A percentile compares a stretch with the other conserved stretches of the same genome.
Evolutionary conservation across 2,329 filamentous ascomycete genomes (phyloP).

Genomic region (Colletotrichum higginsianum): DNA sequence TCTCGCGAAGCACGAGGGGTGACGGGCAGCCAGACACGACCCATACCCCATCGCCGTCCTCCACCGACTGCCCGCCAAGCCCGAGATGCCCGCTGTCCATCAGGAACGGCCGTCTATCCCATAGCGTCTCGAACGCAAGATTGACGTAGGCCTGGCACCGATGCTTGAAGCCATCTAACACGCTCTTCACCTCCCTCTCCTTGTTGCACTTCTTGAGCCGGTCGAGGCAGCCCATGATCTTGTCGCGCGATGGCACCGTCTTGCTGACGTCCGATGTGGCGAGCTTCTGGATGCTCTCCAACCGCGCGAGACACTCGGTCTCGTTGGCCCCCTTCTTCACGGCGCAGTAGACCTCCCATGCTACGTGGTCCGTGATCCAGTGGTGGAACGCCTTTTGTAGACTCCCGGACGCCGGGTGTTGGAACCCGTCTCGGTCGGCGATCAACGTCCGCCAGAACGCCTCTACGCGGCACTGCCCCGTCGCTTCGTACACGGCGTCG

Average conservation of each 20-base stretch:
- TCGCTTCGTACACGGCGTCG: slow-evolving; percentile 43
- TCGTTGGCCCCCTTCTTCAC: slow-evolving; percentile 17
- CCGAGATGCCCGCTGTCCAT: slow-evolving; percentile 29
- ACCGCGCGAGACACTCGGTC: not conserved
- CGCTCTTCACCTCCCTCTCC: slow-evolving; percentile 5
- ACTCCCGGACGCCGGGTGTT: slow-evolving; percentile 15
- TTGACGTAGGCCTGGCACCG: slow-evolving; percentile 32
- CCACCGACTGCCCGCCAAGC: slow-evolving; percentile 22
- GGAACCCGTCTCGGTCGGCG: slow-evolving; percentile 43
- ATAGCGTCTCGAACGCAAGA: slow-evolving; percentile 31
- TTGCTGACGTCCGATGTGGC: slow-evolving; percentile 23
- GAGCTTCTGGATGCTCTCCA: slow-evolving; percentile 24
- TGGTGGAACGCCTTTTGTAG: slow-evolving; percentile 28
- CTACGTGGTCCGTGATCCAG: slow-evolving; percentile 31
- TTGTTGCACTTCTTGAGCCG: slow-evolving; percentile 9
- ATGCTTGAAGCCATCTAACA: slow-evolving; percentile 25
- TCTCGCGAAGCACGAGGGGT: slow-evolving; percentile 14
- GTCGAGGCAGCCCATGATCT: slow-evolving; percentile 20
- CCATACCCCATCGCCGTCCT: slow-evolving; percentile 26
- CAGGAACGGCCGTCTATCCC: slow-evolving; percentile 29
- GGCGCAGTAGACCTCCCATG: slow-evolving; percentile 29
- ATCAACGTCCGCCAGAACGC: slow-evolving; percentile 49
- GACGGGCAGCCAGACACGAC: slow-evolving; percentile 32
- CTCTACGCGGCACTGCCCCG: slow-evolving; percentile 46
- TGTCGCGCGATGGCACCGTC: slow-evolving; percentile 6